Base-by-base conservation (phyloP, 2,329 filamentous ascomycete genomes). In the Apiospora kogelbergensis region DNA sequence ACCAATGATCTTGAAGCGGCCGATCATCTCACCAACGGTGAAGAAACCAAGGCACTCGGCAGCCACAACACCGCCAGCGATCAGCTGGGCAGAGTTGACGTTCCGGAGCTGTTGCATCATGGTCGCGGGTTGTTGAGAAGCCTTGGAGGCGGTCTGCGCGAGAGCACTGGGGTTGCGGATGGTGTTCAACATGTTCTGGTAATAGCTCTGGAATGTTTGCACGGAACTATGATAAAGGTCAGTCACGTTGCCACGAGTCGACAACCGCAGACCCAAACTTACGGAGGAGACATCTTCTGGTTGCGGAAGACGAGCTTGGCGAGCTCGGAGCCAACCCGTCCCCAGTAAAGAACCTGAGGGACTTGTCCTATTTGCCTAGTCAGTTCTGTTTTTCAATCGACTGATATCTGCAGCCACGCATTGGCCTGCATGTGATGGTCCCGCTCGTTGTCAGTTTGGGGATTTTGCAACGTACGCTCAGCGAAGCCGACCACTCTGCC, bases 1-100 rank as follows among this genome's bases (percentile, higher is more conserved):
- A 73, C 96, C 96, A 76, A 99, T 87, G 76, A 99, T 82, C 92
- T 99, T 98, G 85, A 96, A 90, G 78, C 95, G 89, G 77, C 96
- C 96, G 77, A 99, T 90, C 82, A 99, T 98, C 88, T 98, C 95
- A 73, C 96, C 96, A 68, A 98, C 89, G 71, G 95, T 97, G 88
- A 98, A 99, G 89, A 99, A 99, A 71, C 96, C 96, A 74, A 99
- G 84, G 66, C 94, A 88, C 85, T 99, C 95, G 68, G 95, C 95
- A 64, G 87, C 83, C 71, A 98, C 85, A 70, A 99, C 92, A 75
- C 92, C 93, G 70, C 88, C 91, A 67, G 91, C 83, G 68, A 88
- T 87, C 75, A 95, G 80, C 82, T 97, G 91, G 75, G 89, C 86
- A 74, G 83, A 85, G 81, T 89, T 91, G 77, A 96, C 76, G 84